Evolutionary conservation across 495 filamentous ascomycete species (phyloP).

Genomic region (Cudoniella acicularis): DNA sequence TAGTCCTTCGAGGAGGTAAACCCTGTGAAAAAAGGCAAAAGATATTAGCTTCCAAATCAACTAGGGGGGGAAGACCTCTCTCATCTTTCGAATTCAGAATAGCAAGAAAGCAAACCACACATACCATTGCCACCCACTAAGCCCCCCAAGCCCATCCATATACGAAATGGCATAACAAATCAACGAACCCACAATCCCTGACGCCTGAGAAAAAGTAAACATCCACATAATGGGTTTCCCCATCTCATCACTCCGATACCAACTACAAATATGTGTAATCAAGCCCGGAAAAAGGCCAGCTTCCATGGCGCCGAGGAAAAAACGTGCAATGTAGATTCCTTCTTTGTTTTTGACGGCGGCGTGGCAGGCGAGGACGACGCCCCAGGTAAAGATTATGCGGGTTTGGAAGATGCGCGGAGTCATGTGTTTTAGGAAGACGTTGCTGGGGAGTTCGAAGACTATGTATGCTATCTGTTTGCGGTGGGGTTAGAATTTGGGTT

Average conservation of each 20-base stretch:
- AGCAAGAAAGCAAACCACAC: too few species aligned
- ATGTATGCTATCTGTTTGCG: slow-evolving; percentile 29
- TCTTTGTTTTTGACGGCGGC: slow-evolving; percentile 60
- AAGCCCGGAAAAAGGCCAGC: slow-evolving; percentile 69
- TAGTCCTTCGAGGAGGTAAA: slow-evolving; percentile 37
- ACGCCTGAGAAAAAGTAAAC: slow-evolving; percentile 45
- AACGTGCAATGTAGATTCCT: slow-evolving; percentile 56
- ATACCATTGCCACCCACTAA: slow-evolving; percentile 30
- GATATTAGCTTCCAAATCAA: too few species aligned
- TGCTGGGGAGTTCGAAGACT: slow-evolving; percentile 56
- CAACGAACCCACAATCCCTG: slow-evolving; percentile 30
- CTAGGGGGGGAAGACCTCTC: too few species aligned
- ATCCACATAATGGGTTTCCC: slow-evolving; percentile 55
- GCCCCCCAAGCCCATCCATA: slow-evolving; percentile 30
- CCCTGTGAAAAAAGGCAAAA: too few species aligned
- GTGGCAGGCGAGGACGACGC: slow-evolving; percentile 58
- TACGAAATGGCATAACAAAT: slow-evolving; percentile 50
- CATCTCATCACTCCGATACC: slow-evolving; percentile 55
- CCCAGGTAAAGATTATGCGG: slow-evolving; percentile 20
- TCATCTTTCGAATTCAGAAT: too few species aligned
- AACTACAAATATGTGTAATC: slow-evolving; percentile 67
- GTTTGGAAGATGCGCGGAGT: not conserved
- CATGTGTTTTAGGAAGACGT: slow-evolving; percentile 33
- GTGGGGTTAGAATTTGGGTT: too few species aligned
- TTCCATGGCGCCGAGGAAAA: slow-evolving; percentile 65